Conservation (phyloP, 768 basidiomycete species). For the Lentinula boryana region DNA sequence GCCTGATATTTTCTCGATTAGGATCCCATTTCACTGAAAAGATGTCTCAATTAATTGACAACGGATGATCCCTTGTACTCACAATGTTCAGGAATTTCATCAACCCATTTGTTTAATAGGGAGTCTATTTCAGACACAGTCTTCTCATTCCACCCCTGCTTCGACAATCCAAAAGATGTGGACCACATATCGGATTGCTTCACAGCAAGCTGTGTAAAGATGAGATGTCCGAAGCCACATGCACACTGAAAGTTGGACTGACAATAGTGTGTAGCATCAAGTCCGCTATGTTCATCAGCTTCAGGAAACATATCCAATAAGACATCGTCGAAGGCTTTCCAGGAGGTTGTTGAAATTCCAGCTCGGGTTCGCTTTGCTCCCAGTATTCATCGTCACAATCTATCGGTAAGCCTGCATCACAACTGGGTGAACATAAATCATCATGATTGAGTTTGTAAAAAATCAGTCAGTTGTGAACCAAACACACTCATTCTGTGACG, state of each 20-base stretch:
- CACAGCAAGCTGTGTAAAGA: slow-evolving; percentile 8
- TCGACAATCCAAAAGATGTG: not conserved
- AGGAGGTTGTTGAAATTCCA: slow-evolving; percentile 48
- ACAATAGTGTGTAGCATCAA: slow-evolving; percentile 49
- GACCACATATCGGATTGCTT: slow-evolving; percentile 2
- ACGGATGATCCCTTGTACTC: not conserved
- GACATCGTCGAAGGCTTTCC: slow-evolving; percentile 39
- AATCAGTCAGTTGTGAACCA: not conserved
- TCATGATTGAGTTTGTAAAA: no score
- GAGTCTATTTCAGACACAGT: slow-evolving; percentile 71
- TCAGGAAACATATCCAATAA: slow-evolving; percentile 38
- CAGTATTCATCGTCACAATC: slow-evolving; percentile 70
- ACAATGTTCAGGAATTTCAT: slow-evolving; percentile 57
- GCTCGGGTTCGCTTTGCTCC: slow-evolving; percentile 35
- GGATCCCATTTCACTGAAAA: slow-evolving; percentile 34
- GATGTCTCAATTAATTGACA: not conserved
- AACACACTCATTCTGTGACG: slow-evolving; percentile 52
- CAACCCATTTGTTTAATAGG: slow-evolving; percentile 73
- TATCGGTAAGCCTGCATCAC: slow-evolving; percentile 53
- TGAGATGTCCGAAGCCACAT: not conserved
- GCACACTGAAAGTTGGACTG: slow-evolving; percentile 11
- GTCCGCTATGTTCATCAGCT: slow-evolving; percentile 44
- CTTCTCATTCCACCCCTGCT: slow-evolving; percentile 52
- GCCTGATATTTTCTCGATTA: slow-evolving; percentile 25
- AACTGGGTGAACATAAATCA: slow-evolving; percentile 26